phyloP scores from a whole-genome alignment of 2,329 filamentous ascomycete genomes.

The Volutella citrinella region DNA sequence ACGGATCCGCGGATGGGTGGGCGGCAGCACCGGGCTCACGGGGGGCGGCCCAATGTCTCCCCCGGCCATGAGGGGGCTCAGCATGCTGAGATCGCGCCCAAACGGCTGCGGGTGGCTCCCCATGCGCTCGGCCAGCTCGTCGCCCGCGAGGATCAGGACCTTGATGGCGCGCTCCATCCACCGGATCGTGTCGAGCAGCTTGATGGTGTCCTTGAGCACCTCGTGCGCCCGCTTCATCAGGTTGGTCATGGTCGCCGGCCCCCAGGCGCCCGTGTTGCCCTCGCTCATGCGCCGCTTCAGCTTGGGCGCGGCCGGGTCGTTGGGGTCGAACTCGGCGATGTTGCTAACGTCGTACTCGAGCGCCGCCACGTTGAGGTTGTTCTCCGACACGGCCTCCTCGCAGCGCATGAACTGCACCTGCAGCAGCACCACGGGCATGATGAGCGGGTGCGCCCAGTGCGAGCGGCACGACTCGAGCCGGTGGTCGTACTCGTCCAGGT shows the following conservation, averaged over 20 bases:
- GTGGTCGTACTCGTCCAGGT: conserved; percentile 44
- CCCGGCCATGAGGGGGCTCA: conserved; percentile 21
- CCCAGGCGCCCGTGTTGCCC: conserved; percentile 25
- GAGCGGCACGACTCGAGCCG: conserved; percentile 42
- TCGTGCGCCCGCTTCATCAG: conserved; percentile 47
- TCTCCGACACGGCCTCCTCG: conserved; percentile 42
- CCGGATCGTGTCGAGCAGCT: conserved; percentile 42
- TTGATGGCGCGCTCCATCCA: conserved; percentile 47
- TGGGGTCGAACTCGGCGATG: conserved; percentile 38
- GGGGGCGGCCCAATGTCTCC: conserved; percentile 20
- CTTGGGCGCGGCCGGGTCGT: conserved; percentile 24
- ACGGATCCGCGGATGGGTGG: conserved; percentile 14
- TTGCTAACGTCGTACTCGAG: conserved; percentile 42
- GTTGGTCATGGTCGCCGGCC: conserved; percentile 42
- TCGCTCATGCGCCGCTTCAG: conserved; percentile 22
- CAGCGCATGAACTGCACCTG: conserved; percentile 45
- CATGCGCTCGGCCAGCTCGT: conserved; percentile 36
- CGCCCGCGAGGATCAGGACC: conserved; percentile 40
- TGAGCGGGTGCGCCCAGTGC: conserved; percentile 45
- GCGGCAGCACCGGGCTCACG: conserved; percentile 24
- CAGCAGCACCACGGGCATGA: conserved; percentile 43
- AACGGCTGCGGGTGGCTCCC: conserved; percentile 18
- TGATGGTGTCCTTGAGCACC: conserved; percentile 43
- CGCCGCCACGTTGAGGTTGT: conserved; percentile 39
- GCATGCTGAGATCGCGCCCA: conserved; percentile 22